Conservation (phyloP, 345 rosid genomes). For the Dipteronia sinensis region DNA sequence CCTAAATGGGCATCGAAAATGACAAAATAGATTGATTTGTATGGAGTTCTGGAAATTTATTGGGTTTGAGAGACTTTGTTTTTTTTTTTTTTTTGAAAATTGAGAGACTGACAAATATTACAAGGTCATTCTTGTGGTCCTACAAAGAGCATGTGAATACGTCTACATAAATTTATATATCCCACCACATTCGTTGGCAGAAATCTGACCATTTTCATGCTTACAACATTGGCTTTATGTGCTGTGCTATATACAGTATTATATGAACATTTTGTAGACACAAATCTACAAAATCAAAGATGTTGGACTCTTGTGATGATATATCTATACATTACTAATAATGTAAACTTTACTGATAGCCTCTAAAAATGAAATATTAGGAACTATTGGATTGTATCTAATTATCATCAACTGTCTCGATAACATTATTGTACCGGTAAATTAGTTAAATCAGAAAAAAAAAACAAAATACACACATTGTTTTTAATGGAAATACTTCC, state of each 20-base stretch:
- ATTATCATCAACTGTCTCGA: background rate
- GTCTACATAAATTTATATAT: background rate
- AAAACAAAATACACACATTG: background rate
- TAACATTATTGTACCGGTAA: background rate
- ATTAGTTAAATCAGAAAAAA: background rate
- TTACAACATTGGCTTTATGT: background rate
- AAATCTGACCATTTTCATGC: constrained; percentile 2
- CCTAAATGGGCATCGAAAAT: background rate
- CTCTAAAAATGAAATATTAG: background rate
- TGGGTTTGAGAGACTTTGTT: no score
- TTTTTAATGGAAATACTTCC: background rate
- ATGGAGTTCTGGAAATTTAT: background rate
- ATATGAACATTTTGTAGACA: no score
- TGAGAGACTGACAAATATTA: background rate
- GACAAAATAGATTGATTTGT: background rate
- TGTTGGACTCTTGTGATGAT: no score
- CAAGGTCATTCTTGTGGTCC: background rate
- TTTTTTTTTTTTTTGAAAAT: no score
- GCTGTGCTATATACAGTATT: background rate
- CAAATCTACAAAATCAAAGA: no score
- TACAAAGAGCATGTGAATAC: constrained; percentile 3
- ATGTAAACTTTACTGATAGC: no score
- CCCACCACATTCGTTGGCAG: background rate
- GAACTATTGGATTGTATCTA: background rate
- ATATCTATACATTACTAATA: no score